These are phyloP conservation scores for Thymus quinquecostatus DNA, from an alignment of 257 asterid genomes.

Conservation along the genomic window DNA sequence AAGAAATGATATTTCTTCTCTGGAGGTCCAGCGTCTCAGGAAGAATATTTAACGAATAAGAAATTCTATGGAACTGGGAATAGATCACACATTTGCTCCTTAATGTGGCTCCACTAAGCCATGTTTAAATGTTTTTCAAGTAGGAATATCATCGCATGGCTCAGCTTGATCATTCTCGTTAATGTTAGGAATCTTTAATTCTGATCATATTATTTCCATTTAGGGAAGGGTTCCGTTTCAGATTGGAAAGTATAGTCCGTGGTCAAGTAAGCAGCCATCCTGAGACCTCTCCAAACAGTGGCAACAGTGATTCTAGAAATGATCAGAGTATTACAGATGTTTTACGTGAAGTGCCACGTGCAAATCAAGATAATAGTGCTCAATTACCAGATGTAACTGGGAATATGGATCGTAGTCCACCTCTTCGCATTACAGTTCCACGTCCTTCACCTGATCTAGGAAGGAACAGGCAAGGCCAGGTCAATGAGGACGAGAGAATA, in stretches of 20 bases:
- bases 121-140: constrained; percentile 10
- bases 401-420: constrained; percentile 41
- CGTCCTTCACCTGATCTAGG: constrained; percentile 48
- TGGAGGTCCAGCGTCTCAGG: not conserved
- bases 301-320: constrained; percentile 49
- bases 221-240: constrained; percentile 91
- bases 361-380: constrained; percentile 46
- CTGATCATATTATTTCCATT: constrained; percentile 25
- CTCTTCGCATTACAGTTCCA: constrained; percentile 48
- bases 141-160: constrained; percentile 8
- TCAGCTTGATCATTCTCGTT: constrained; percentile 14
- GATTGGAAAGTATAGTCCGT: constrained; percentile 71
- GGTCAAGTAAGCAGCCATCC: constrained; percentile 77
- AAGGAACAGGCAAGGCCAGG: constrained; percentile 51
- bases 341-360: constrained; percentile 57
- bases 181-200: not conserved
- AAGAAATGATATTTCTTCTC: not conserved
- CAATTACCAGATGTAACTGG: constrained; percentile 46
- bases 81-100: constrained; percentile 13
- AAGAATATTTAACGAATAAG: not conserved
- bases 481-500: constrained; percentile 49
- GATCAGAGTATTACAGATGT: constrained; percentile 49
- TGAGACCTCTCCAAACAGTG: constrained; percentile 50
- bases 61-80: constrained; percentile 5
- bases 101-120: not conserved